Base-by-base conservation (phyloP, 495 filamentous ascomycete species). In the Aspergillus haitiensis region DNA sequence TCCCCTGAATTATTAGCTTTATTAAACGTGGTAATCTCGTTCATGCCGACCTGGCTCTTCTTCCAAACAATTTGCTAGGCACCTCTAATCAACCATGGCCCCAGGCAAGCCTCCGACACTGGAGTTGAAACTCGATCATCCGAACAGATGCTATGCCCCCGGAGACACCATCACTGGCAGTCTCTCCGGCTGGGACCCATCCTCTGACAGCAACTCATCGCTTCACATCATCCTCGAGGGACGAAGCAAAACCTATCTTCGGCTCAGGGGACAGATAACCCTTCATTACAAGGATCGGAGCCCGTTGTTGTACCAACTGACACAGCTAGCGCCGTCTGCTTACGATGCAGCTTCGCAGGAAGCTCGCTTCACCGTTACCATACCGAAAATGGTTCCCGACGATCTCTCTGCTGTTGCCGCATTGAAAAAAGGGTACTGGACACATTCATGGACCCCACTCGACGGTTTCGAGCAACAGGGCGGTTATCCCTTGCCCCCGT, bases 401-500 rank as follows among this genome's bases (percentile, higher is more conserved):
- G 55, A 49, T 37, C 40, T 58, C 8, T 58, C 55, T 1, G 15
- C 11, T 27, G 42, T 58, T 10, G 15, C 55, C 1, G 42, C 10
- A 7, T 48, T 58, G 11, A 58, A 33, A 27, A 49, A 58, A 36
- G 45, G 18, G 6, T 58, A 58, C 42, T 58, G 55, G 55, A 58
- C 55, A 11, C 55, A 58, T 9, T 58, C 55, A 8, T 58, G 55
- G 55, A 36, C 55, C 18, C 18, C 40, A 7, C 34, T 36, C 27
- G 16, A 15, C 3, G 33, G 12, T 5, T 58, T 58, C 35, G 42
- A 45, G 42, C 42, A 31, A 7, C 18, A 58, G 3, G 9, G 37
- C 34, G 40, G 46, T 13, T 48, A 58, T n/a, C 18, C 37, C 15
- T 35, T 58, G 6, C 55, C 55, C 6, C 55, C 55, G 6, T 58